A percentile compares a stretch with the other conserved stretches of the same genome.
Evolutionary conservation across 1,284 basidiomycete genomes (phyloP).

Genomic region (Neonothopanus nambi): DNA sequence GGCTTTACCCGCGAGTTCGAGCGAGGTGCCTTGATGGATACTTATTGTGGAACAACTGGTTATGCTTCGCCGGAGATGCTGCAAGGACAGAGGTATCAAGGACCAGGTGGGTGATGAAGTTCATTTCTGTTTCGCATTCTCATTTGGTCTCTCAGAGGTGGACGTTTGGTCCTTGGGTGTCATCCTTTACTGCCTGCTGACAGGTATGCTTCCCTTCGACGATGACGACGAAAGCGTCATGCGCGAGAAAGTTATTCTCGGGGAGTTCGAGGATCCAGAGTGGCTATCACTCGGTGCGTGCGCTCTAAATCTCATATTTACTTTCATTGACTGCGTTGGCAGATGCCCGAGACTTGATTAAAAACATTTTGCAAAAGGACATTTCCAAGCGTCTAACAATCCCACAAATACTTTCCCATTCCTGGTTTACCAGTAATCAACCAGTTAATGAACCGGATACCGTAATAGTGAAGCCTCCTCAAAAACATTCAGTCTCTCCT

Average conservation of each 20-base stretch:
- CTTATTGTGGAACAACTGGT: constrained; percentile 95
- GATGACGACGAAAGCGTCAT: constrained; percentile 93
- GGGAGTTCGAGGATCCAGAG: constrained; percentile 89
- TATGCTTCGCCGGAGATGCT: constrained; percentile 97
- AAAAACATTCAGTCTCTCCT: constrained; percentile 10
- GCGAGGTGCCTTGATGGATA: constrained; percentile 83
- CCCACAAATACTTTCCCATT: constrained; percentile 82
- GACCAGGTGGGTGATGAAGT: constrained; percentile 61
- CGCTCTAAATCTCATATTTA: constrained; percentile 9
- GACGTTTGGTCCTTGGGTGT: constrained; percentile 98
- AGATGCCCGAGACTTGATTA: constrained; percentile 85
- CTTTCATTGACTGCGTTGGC: constrained; percentile 17
- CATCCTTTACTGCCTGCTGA: constrained; percentile 92
- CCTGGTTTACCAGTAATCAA: constrained; percentile 77
- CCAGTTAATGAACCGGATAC: constrained; percentile 31
- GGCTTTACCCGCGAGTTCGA: constrained; percentile 97
- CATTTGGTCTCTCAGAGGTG: constrained; percentile 64
- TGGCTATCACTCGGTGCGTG: constrained; percentile 82
- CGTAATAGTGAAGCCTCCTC: constrained; percentile 22
- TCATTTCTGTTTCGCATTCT: constrained; percentile 6
- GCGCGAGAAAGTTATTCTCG: constrained; percentile 84
- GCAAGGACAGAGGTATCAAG: constrained; percentile 85
- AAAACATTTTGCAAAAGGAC: constrained; percentile 79
- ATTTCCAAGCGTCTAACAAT: constrained; percentile 78
- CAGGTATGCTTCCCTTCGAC: constrained; percentile 95